phyloP scores from a whole-genome alignment of 2,329 filamentous ascomycete species.

The Zelopaecilomyces penicillatus region DNA sequence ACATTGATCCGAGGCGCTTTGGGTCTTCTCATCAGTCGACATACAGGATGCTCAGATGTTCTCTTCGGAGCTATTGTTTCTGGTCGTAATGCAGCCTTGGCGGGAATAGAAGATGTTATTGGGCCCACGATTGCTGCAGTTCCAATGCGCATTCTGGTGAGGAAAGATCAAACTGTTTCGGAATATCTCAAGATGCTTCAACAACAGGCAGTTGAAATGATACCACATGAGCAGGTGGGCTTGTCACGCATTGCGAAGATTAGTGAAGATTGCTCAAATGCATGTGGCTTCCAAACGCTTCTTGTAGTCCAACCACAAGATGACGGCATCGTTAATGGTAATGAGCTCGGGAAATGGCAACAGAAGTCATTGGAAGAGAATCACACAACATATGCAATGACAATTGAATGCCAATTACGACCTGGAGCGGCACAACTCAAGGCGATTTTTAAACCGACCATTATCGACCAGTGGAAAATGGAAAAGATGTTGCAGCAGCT shows the following conservation, averaged over 20 bases:
- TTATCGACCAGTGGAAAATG: neutral
- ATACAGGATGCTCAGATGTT: conserved; percentile 12
- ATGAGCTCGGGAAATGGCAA: conserved; percentile 1
- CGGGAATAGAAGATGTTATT: conserved; percentile 16
- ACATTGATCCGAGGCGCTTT: conserved; percentile 15
- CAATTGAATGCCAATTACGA: neutral
- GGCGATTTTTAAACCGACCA: neutral
- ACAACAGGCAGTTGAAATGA: conserved; percentile 11
- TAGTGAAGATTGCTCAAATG: neutral
- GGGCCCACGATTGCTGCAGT: conserved; percentile 22
- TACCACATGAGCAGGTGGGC: conserved; percentile 6
- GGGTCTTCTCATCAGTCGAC: conserved; percentile 13
- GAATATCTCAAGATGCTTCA: conserved; percentile 14
- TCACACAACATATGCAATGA: neutral
- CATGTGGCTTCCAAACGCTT: conserved; percentile 1
- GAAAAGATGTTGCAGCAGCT: neutral
- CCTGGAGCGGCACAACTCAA: neutral
- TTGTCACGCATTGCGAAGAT: conserved; percentile 1
- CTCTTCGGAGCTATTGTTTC: conserved; percentile 19
- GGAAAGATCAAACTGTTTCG: conserved; percentile 3
- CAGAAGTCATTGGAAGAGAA: neutral
- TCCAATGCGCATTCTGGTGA: conserved; percentile 13
- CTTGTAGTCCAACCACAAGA: conserved; percentile 3
- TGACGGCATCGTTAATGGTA: neutral
- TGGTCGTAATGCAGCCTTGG: conserved; percentile 17